Base-by-base conservation (phyloP, 1,284 basidiomycete genomes). In the Laetiporus sulphureus region DNA sequence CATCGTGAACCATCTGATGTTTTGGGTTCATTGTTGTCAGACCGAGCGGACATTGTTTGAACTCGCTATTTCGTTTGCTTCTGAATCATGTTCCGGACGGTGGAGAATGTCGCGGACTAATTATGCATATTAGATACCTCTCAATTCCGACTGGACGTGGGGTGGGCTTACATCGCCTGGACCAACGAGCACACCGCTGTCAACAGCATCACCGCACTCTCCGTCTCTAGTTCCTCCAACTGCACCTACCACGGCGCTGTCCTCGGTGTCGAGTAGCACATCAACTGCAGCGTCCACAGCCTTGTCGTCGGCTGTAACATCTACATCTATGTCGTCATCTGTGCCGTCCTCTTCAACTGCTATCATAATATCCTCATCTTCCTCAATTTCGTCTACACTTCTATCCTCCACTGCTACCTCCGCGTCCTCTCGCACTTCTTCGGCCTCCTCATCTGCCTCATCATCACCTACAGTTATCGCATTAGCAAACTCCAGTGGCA, bases 111-210 rank as follows among this genome's bases (percentile, higher is more conserved):
- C 13, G 27, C 15, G 4, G 16, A 12, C 7, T 19, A 11, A 6
- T 24, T 44, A 33, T 23, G n/a, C 10, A 21, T 25, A 12, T 67
- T 52, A 84, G 83, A 83, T 86, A 50, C 83, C 83, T 32, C 64
- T 86, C n/a, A n/a, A n/a, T n/a, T n/a, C n/a, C 20, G 59, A 60
- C 12, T 86, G 77, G 72, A 74, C 72, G 13, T 86, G 73, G 51
- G 83, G 83, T 47, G 83, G 83, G 30, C 64, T 72, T 18, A 46
- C 45, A 5, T 33, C 45, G 18, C 45, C 56, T 27, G n/a, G n/a
- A n/a, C n/a, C n/a, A n/a, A n/a, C n/a, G n/a, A n/a, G n/a, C n/a
- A n/a, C n/a, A n/a, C n/a, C n/a, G n/a, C n/a, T n/a, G n/a, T n/a
- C n/a, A n/a, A n/a, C n/a, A n/a, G 54, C 55, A 18, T 50, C 58